Evolutionary conservation across 2,329 filamentous ascomycete species (phyloP), one percentile per base, ranked within the genome.

Genomic region (Cytospora schulzeri): DNA sequence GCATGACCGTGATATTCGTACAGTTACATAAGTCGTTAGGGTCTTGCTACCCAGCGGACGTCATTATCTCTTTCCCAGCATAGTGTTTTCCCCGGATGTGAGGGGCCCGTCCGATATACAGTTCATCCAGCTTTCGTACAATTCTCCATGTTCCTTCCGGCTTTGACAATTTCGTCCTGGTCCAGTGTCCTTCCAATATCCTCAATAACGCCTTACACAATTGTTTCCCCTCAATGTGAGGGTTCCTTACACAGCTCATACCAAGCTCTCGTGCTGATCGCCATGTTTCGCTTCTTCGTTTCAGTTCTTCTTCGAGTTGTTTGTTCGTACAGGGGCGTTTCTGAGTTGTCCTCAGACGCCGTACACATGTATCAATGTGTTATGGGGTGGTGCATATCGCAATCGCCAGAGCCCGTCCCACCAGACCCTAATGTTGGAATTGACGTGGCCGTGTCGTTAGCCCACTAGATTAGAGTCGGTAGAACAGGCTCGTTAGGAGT

Each of bases 401-500:
- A 50, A 50, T 63, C n/a, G 45, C 38, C 29, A 58, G 65, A 66
- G 62, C 62, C 62, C 53, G 58, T 66, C 57, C 62, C 54, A 66
- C 57, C 33, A 53, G 54, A 62, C 52, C 62, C 50, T 66, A 38
- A 62, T 58, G 56, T 60, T 62, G 59, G 17, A 22, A 19, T 51
- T 62, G 29, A 62, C 38, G 41, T 56, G 55, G 60, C 60, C 22
- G 45, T 62, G 52, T 24, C 35, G 12, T 56, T 29, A 50, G 60
- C 55, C 60, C 55, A 62, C 17, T 26, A 54, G 50, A 60, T 29
- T 26, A 54, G 50, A 60, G 57, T 50, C 59, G 41, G 55, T 67
- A 67, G 41, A 67, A 67, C 62, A 65, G 62, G 57, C 62, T 67
- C 65, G 63, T 62, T 58, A 59, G 45, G 45, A 67, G 65, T 67